Evolutionary conservation across 495 filamentous ascomycete species (phyloP).

Genomic region (Trichocladium antarcticum): DNA sequence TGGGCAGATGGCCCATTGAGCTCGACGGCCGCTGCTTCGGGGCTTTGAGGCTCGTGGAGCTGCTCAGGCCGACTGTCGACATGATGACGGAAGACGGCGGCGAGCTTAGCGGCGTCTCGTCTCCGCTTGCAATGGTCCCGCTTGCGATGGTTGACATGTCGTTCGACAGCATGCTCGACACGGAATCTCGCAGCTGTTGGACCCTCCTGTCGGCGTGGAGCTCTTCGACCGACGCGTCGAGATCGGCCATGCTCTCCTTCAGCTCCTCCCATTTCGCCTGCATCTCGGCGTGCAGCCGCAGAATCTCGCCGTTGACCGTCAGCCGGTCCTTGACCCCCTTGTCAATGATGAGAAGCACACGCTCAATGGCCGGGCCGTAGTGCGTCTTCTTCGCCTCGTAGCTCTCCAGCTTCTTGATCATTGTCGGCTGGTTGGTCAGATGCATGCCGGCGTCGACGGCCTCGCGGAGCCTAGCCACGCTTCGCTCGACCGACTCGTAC

Average conservation of each 20-base stretch:
- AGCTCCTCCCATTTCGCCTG: constrained; percentile 64
- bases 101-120: constrained; percentile 76
- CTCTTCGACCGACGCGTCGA: constrained; percentile 65
- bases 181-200: constrained; percentile 80
- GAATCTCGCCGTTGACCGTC: constrained; percentile 89
- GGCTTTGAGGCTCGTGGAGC: constrained; percentile 27
- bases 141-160: constrained; percentile 69
- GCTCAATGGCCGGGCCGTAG: constrained; percentile 88
- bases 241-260: constrained; percentile 60
- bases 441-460: constrained; percentile 62
- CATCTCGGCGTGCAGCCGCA: constrained; percentile 73
- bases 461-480: constrained; percentile 70
- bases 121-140: constrained; percentile 56
- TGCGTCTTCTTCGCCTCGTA: constrained; percentile 94
- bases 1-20: constrained; percentile 31
- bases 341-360: constrained; percentile 80
- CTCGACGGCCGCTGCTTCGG: constrained; percentile 34
- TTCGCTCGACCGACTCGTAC: constrained; percentile 83
- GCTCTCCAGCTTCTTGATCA: constrained; percentile 74
- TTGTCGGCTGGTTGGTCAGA: constrained; percentile 50
- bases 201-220: constrained; percentile 50
- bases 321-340: constrained; percentile 82
- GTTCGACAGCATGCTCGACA: constrained; percentile 81
- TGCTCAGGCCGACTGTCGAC: constrained; percentile 43
- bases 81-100: constrained; percentile 82